phyloP scores from a whole-genome alignment of 1,284 basidiomycete genomes.

The Psilocybe mexicana region DNA sequence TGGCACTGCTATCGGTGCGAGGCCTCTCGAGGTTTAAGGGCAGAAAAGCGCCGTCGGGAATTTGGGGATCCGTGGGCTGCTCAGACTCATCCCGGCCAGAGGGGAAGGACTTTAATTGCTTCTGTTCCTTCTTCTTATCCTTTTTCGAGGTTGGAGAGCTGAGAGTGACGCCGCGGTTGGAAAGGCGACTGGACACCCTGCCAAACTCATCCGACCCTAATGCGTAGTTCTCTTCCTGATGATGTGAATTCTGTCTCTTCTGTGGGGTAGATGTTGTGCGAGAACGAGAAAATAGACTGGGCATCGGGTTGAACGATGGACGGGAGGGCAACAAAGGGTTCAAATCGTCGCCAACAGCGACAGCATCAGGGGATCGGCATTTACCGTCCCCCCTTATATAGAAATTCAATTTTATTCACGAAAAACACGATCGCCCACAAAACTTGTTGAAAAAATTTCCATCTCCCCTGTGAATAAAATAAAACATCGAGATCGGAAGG shows the following conservation, averaged over 20 bases:
- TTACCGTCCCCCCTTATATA: conserved; percentile 16
- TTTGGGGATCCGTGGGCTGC: conserved; percentile 33
- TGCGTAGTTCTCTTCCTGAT: conserved; percentile 22
- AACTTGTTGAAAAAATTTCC: not conserved
- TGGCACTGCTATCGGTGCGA: conserved; percentile 29
- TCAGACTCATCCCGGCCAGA: conserved; percentile 34
- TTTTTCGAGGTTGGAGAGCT: conserved; percentile 37
- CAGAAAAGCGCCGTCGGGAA: conserved; percentile 66
- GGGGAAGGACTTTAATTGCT: conserved; percentile 41
- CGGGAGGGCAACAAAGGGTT: conserved; percentile 25
- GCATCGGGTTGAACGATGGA: conserved; percentile 40
- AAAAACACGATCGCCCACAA: not conserved
- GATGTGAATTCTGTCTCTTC: conserved; percentile 28
- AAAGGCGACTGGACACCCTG: conserved; percentile 48
- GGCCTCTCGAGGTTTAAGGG: conserved; percentile 58
- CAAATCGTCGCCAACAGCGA: conserved; percentile 22
- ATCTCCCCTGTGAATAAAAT: not conserved
- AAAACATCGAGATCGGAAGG: not conserved
- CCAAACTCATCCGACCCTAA: conserved; percentile 64
- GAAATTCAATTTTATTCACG: not conserved
- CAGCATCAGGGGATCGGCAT: conserved; percentile 24
- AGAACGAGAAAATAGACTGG: conserved; percentile 43
- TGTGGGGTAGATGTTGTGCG: conserved; percentile 38
- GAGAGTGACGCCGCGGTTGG: conserved; percentile 34
- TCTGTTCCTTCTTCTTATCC: conserved; percentile 54